Percentiles rank a stretch among this genome's conserved stretches.
These are phyloP conservation scores for Fraxinus americana DNA, from an alignment of 257 asterid species.

Conservation along the genomic window DNA sequence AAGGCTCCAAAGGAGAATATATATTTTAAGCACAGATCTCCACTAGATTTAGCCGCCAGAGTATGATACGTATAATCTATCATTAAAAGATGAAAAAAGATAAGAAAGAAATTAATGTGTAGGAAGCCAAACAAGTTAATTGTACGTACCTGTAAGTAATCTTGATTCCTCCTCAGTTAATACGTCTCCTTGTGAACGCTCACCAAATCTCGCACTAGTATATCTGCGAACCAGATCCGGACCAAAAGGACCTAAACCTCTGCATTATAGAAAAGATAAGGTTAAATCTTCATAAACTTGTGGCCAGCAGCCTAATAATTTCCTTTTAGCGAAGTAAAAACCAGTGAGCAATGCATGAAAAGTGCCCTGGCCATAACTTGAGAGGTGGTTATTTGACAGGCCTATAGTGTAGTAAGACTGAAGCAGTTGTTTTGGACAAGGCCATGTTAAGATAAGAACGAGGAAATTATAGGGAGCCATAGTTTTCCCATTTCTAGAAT, in stretches of 20 bases:
- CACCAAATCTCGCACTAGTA: constrained; percentile 62
- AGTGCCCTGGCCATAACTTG: background rate
- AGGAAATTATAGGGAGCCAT: no score
- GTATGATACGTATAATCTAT: constrained; percentile 78
- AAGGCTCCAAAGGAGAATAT: constrained; percentile 87
- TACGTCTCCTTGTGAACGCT: constrained; percentile 47
- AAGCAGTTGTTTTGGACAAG: background rate
- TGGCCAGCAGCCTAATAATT: background rate
- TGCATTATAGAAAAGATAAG: constrained; percentile 31
- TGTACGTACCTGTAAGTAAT: constrained; percentile 64
- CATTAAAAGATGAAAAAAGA: constrained; percentile 26
- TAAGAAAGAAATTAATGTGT: constrained; percentile 22
- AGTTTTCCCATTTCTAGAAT: no score
- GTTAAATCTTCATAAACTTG: constrained; percentile 7
- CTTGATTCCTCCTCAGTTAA: constrained; percentile 64
- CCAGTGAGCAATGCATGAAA: background rate
- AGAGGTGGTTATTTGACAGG: background rate
- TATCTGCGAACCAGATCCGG: constrained; percentile 64
- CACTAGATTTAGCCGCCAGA: constrained; percentile 85
- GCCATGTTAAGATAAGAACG: background rate
- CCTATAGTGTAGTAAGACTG: background rate
- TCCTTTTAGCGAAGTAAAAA: background rate
- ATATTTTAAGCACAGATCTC: constrained; percentile 81
- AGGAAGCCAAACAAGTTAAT: constrained; percentile 8
- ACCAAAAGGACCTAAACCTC: constrained; percentile 90